Conservation (phyloP, 306 rosid genomes). For the Vigna mungo region DNA sequence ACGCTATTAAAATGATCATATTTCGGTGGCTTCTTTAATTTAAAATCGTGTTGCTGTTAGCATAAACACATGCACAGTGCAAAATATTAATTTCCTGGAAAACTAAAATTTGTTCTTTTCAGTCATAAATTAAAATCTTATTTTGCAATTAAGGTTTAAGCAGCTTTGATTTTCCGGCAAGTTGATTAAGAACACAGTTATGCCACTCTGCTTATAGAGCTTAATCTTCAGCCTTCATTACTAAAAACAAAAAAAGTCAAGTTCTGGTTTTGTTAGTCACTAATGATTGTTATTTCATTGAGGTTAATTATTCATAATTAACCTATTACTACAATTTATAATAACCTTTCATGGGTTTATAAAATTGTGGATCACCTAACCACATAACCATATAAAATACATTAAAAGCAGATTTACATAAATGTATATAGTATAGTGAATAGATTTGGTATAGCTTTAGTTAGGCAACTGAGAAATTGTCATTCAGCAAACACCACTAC, state of each 20-base stretch:
- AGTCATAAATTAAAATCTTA: not conserved
- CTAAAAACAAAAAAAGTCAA: not conserved
- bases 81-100: not conserved
- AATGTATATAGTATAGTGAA: not conserved
- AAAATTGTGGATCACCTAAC: not conserved
- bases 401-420: not conserved
- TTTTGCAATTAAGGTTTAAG: not conserved
- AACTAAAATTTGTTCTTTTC: slow-evolving; percentile 6
- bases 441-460: not conserved
- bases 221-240: slow-evolving; percentile 11
- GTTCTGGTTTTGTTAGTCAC: slow-evolving; percentile 28
- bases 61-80: slow-evolving; percentile 9
- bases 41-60: not conserved
- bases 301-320: slow-evolving; percentile 41
- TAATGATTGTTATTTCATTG: slow-evolving; percentile 38
- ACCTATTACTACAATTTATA: slow-evolving; percentile 5
- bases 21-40: slow-evolving; percentile 39
- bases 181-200: slow-evolving; percentile 7
- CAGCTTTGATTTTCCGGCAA: not conserved
- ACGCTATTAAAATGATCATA: slow-evolving; percentile 18
- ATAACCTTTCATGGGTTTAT: slow-evolving; percentile 6
- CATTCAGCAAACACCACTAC: slow-evolving; percentile 28
- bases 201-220: not conserved
- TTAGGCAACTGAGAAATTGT: not conserved
- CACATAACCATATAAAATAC: not conserved